Evolutionary conservation across 371 early-diverging fungal species (phyloP).

Genomic region (Apophysomyces elegans): DNA sequence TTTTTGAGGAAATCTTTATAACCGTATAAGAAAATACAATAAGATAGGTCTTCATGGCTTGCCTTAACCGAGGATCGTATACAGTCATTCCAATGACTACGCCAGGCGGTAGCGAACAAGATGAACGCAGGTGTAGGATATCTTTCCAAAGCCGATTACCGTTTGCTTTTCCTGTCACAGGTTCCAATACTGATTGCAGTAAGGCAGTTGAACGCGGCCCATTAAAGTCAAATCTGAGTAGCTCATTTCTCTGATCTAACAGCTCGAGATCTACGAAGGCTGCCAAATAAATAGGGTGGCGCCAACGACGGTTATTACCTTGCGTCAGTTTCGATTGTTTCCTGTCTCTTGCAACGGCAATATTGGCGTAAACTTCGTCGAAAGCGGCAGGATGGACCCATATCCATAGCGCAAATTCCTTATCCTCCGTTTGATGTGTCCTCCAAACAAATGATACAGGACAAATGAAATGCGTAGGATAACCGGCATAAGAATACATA

Average conservation of each 20-base stretch:
- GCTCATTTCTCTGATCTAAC: constrained; percentile 41
- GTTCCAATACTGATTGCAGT: constrained; percentile 61
- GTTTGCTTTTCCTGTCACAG: constrained; percentile 16
- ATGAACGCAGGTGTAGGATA: constrained; percentile 54
- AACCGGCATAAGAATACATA: constrained; percentile 56
- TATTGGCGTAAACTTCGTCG: constrained; percentile 31
- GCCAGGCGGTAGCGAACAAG: constrained; percentile 73
- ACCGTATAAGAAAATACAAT: constrained; percentile 13
- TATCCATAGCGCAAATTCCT: constrained; percentile 55
- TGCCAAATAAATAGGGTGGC: background rate
- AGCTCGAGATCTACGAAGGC: constrained; percentile 19
- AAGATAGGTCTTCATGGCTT: constrained; percentile 19
- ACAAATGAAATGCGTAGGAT: constrained; percentile 62
- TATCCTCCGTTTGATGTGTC: constrained; percentile 29
- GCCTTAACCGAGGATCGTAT: constrained; percentile 78
- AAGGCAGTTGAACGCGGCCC: constrained; percentile 80
- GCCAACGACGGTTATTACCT: background rate
- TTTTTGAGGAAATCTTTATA: constrained; percentile 74
- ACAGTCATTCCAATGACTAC: constrained; percentile 68
- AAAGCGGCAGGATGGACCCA: constrained; percentile 73
- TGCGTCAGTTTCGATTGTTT: background rate
- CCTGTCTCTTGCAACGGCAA: background rate
- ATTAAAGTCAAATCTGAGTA: constrained; percentile 73
- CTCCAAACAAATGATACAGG: constrained; percentile 76
- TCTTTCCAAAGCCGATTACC: constrained; percentile 50